Evolutionary conservation across 257 asterid species (phyloP), one percentile per base, ranked within the genome.

Genomic region (Petunia axillaris): DNA sequence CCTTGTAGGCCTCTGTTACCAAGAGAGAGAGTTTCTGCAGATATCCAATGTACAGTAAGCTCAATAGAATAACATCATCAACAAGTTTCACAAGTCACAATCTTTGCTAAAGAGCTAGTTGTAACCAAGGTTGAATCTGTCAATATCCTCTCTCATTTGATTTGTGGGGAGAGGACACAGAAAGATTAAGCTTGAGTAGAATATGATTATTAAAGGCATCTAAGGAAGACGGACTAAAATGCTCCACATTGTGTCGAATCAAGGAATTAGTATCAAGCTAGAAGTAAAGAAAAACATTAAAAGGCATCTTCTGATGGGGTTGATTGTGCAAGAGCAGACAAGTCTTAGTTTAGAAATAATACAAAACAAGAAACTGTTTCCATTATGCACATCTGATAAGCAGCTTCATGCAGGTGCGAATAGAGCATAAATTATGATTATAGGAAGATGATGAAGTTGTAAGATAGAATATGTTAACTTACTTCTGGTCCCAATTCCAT

Each of bases 401-500:
- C 55, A 50, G 55, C 14, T 50, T 50, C 14, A 50, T 50, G 55
- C 55, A 50, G 55, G 55, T 8, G 13, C 13, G 9, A 8, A 50
- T 50, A 50, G 2, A 2, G 0, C 55, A 50, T 8, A 50, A 8
- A 50, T 50, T 50, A 50, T 8, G 55, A 8, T 8, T 50, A 50
- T 50, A 50, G 4, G 1, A 50, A 2, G 55, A 13, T 50, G 14
- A 50, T 50, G 55, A 50, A 50, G 55, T 8, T 50, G 55, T 50
- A 8, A 50, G 14, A 50, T 50, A 50, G 2, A 67, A 55, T 14
- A 63, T 57, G 52, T 15, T 44, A 41, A 85, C 98, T 90, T 81
- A 90, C 97, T 81, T 91, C 97, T 8, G 96, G 76, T 74, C 98
- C 99, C 82, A 93, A 86, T 79, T 89, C 97, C 98, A 95, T 95